Evolutionary conservation across 208 protist species (phyloP).

Genomic region (Wallacemonas sp.): DNA sequence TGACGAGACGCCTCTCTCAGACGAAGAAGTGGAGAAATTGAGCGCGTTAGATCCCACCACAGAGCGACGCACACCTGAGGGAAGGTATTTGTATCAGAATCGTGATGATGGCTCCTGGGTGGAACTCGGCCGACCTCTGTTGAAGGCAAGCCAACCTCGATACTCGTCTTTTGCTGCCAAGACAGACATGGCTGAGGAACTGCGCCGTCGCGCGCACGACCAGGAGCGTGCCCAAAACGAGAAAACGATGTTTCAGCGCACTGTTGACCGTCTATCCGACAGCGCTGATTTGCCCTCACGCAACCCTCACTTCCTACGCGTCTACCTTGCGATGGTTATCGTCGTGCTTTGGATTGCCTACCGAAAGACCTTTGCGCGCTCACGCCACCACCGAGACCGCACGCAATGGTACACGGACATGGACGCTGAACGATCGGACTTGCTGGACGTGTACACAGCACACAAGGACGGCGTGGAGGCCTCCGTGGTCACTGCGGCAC

Average conservation of each 20-base stretch:
- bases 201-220: constrained; percentile 55
- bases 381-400: constrained; percentile 40
- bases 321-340: constrained; percentile 44
- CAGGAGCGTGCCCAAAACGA: constrained; percentile 70
- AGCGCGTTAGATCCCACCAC: constrained; percentile 72
- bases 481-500: constrained; percentile 51
- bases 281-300: constrained; percentile 67
- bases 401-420: constrained; percentile 54
- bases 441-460: constrained; percentile 39
- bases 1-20: constrained; percentile 22
- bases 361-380: constrained; percentile 64
- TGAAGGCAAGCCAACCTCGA: constrained; percentile 57
- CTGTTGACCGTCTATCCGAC: constrained; percentile 52
- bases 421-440: constrained; percentile 40
- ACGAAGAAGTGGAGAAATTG: constrained; percentile 65
- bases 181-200: constrained; percentile 60
- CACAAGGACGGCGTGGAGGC: constrained; percentile 52
- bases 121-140: constrained; percentile 59
- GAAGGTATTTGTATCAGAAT: constrained; percentile 80
- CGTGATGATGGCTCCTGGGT: constrained; percentile 80
- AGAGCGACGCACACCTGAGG: constrained; percentile 59
- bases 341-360: constrained; percentile 60
- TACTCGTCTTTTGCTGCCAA: constrained; percentile 68
- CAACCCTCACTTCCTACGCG: constrained; percentile 40
- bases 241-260: constrained; percentile 64